Conservation (phyloP, 768 basidiomycete genomes). For the Mycena olivaceomarginata region DNA sequence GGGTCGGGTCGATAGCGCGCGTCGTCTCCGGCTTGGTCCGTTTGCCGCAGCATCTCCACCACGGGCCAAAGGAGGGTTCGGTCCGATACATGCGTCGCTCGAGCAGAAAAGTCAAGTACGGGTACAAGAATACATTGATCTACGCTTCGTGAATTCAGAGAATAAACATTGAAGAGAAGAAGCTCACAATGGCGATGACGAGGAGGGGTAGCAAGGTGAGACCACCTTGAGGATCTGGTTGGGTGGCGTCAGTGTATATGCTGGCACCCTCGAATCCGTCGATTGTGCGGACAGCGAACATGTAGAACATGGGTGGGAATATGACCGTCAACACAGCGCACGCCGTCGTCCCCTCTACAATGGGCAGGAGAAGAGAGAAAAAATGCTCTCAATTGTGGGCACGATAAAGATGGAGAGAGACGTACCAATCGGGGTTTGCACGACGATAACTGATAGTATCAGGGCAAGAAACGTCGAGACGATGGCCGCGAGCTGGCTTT, state of each 20-base stretch:
- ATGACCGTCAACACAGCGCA: slow-evolving; percentile 70
- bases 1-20: slow-evolving; percentile 56
- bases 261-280: slow-evolving; percentile 80
- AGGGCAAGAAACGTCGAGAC: slow-evolving; percentile 76
- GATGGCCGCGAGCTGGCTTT: slow-evolving; percentile 83
- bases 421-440: slow-evolving; percentile 42
- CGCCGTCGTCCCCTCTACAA: not conserved
- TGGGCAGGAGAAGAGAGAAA: not conserved
- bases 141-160: slow-evolving; percentile 48
- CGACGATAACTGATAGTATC: slow-evolving; percentile 81
- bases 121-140: slow-evolving; percentile 87
- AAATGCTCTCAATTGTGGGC: slow-evolving; percentile 1
- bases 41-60: slow-evolving; percentile 59
- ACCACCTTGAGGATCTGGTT: slow-evolving; percentile 72
- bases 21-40: slow-evolving; percentile 41
- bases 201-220: not conserved
- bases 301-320: slow-evolving; percentile 86
- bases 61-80: slow-evolving; percentile 55
- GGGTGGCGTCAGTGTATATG: slow-evolving; percentile 76
- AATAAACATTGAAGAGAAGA: slow-evolving; percentile 1
- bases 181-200: slow-evolving; percentile 77
- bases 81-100: slow-evolving; percentile 81
- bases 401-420: not conserved
- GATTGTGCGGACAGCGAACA: slow-evolving; percentile 81
- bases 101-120: slow-evolving; percentile 74